Base-by-base conservation (phyloP, 352 stramenopile species). In the Phytophthora fragariaefolia region DNA sequence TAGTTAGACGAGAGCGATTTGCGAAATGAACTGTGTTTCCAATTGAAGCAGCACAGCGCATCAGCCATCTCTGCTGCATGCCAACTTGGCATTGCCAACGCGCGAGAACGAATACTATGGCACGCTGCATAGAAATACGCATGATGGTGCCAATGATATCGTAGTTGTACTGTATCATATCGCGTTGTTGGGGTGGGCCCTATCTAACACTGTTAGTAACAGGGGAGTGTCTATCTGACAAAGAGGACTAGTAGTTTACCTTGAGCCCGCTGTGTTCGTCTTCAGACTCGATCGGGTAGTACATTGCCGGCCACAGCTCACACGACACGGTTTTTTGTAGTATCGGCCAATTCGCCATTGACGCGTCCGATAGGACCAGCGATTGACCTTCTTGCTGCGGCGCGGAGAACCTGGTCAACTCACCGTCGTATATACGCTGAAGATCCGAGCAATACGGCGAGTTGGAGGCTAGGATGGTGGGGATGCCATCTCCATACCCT, bases 211-310 rank as follows among this genome's bases (percentile, higher is more conserved):
- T n/a, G n/a, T n/a, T n/a, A n/a, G n/a, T n/a, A n/a, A n/a, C n/a
- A n/a, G n/a, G n/a, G n/a, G n/a, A n/a, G n/a, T n/a, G n/a, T n/a
- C n/a, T n/a, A n/a, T n/a, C n/a, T n/a, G n/a, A n/a, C n/a, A n/a
- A n/a, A n/a, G n/a, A n/a, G n/a, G n/a, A n/a, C n/a, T n/a, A n/a
- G n/a, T 15, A 42, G 34, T 42, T 15, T 10, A 15, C 5, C 17
- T 27, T 28, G 46, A 64, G 40, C 18, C 56, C n/a, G 23, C 45
- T 64, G 43, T 48, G 34, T 8, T 23, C 23, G 18, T 57, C 32
- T 42, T 64, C 57, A 56, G 8, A 24, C 20, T 63, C 52, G 34
- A 73, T 55, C 6, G 51, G 34, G 30, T 68, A 73, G 22, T 42
- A 38, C 13, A 24, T 68, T 8, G 26, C 23, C 15, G 58, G 27